Evolutionary conservation across 192 early-diverging fungal species (phyloP).

Genomic region (Coemansia javaensis): DNA sequence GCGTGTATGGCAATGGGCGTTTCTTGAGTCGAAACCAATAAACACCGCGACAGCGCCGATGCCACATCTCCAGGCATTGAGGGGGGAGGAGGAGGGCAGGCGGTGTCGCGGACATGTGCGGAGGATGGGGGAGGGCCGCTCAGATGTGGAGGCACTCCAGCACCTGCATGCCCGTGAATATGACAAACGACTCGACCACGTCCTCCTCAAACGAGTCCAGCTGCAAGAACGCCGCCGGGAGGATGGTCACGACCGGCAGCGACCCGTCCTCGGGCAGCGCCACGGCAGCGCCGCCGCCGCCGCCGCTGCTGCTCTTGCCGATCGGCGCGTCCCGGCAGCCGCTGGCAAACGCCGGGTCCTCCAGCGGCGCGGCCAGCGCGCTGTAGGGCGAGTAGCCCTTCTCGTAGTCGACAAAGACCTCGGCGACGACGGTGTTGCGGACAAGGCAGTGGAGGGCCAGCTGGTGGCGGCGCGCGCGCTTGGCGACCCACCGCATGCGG

Average conservation of each 20-base stretch:
- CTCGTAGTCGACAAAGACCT: slow-evolving; percentile 48
- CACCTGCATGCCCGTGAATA: slow-evolving; percentile 47
- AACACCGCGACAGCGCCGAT: too few relatives aligned
- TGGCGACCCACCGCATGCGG: slow-evolving; percentile 42
- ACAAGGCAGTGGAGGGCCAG: slow-evolving; percentile 42
- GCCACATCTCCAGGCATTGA: too few relatives aligned
- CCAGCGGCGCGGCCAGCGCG: slow-evolving; percentile 1
- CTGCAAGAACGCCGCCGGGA: slow-evolving; percentile 31
- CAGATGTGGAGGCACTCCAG: slow-evolving; percentile 46
- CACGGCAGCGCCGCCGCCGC: slow-evolving; percentile 6
- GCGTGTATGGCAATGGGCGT: too few relatives aligned
- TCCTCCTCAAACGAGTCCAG: slow-evolving; percentile 22
- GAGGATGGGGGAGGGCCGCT: too few relatives aligned
- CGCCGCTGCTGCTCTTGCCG: slow-evolving; percentile 4
- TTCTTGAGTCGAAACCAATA: too few relatives aligned
- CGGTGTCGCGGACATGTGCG: too few relatives aligned
- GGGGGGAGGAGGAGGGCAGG: too few relatives aligned
- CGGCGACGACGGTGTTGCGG: slow-evolving; percentile 32
- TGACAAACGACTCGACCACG: slow-evolving; percentile 43
- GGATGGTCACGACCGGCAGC: slow-evolving; percentile 38
- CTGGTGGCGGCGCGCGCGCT: slow-evolving; percentile 35
- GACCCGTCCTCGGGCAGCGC: slow-evolving; percentile 30
- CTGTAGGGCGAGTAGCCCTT: slow-evolving; percentile 45
- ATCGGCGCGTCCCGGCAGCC: background rate
- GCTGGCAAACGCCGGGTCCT: background rate